Evolutionary conservation across 495 filamentous ascomycete genomes (phyloP), one percentile per base, ranked within the genome.

Genomic region (Penicillium soppii): DNA sequence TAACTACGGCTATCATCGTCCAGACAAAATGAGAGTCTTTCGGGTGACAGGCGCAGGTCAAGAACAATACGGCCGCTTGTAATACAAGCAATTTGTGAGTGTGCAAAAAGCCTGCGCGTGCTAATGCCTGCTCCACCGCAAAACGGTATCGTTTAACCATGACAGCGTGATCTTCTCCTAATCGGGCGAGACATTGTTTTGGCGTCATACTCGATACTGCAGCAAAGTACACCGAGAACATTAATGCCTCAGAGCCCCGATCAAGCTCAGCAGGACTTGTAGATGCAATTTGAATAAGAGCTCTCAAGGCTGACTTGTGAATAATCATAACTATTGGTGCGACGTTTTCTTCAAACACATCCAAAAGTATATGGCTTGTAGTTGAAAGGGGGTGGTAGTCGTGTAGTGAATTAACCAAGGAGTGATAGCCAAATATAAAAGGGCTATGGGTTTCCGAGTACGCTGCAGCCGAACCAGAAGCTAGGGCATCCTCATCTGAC

Each of bases 191-290:
- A 37, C 71, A 72, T 15, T 58, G 30, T 3, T 55, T 43, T 13
- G 59, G 33, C 6, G 76, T 74, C 63, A 89, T 74, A n/a, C 82
- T 85, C 1, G 79, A 85, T n/a, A 86, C 77, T 0, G 84, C 81
- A 37, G 81, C 79, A 61, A 84, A 88, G 60, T 91, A 91, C 23
- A 91, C 83, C 5, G 85, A 71, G 48, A 91, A 91, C 57, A 89
- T 72, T 12, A 91, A 57, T 4, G 81, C 80, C 56, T 92, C 88
- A 5, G 67, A 75, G 9, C 62, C 72, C 17, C 67, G 70, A 6
- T 74, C 78, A 26, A 84, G 63, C 15, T 53, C 66, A 29, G 79
- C 71, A 42, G 78, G 62, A 52, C 78, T 76, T 27, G 67, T 69
- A 4, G 60, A 56, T 22, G 67, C 58, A 9, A 59, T 47, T n/a